phyloP scores from a whole-genome alignment of 495 filamentous ascomycete genomes.

The Xylaria sp. region DNA sequence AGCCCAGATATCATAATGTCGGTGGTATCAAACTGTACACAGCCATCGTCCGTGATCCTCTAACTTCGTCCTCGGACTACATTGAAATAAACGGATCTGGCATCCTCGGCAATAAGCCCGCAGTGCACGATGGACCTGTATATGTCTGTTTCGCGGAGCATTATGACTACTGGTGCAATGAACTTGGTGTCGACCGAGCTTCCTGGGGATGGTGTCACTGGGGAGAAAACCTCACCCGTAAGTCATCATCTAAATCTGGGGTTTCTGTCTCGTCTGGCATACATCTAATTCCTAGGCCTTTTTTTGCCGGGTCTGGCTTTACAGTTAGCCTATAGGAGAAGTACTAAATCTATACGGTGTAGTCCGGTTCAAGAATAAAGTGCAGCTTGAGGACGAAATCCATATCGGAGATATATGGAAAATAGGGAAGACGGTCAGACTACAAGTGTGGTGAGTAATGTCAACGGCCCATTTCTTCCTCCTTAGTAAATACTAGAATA shows the following conservation, averaged over 20 bases:
- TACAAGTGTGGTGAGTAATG: slow-evolving; percentile 21
- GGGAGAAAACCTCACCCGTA: slow-evolving; percentile 25
- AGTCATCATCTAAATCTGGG: background rate
- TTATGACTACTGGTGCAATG: slow-evolving; percentile 24
- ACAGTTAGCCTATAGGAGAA: background rate
- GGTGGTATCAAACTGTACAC: slow-evolving; percentile 14
- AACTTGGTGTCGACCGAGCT: slow-evolving; percentile 14
- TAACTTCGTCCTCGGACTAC: slow-evolving; percentile 11
- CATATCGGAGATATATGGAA: slow-evolving; percentile 25
- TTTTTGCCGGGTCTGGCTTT: background rate
- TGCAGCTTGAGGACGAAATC: slow-evolving; percentile 18
- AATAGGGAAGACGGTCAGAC: slow-evolving; percentile 22
- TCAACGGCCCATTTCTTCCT: background rate
- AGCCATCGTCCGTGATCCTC: slow-evolving; percentile 15
- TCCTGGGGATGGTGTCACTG: slow-evolving; percentile 23
- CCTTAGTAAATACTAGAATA: background rate
- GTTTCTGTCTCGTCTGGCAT: background rate
- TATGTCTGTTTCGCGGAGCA: slow-evolving; percentile 25
- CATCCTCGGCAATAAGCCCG: slow-evolving; percentile 9
- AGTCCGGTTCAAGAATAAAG: slow-evolving; percentile 21
- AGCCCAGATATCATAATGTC: slow-evolving; percentile 11
- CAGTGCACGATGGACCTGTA: slow-evolving; percentile 19
- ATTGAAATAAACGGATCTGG: slow-evolving; percentile 18
- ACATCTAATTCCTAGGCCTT: background rate
- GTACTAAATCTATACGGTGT: background rate